A percentile compares a stretch with the other conserved stretches of the same genome.
Evolutionary conservation across 192 early-diverging fungal genomes (phyloP).

Genomic region (Coemansia reversa): DNA sequence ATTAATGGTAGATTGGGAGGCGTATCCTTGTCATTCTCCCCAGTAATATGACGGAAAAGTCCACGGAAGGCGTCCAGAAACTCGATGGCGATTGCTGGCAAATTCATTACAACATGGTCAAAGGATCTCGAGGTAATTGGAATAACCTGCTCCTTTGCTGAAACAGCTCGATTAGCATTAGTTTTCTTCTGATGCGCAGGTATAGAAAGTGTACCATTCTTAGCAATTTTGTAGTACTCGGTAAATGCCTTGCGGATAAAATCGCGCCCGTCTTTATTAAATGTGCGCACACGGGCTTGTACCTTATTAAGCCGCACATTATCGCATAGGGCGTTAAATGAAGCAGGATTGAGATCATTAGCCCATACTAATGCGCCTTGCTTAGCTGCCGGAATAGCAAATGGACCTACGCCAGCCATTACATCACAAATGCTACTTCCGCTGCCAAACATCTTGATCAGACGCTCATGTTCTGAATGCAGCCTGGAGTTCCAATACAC

Average conservation of each 20-base stretch:
- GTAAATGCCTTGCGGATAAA: conserved; percentile 80
- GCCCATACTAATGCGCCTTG: conserved; percentile 84
- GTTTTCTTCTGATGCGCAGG: conserved; percentile 14
- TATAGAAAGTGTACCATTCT: conserved; percentile 10
- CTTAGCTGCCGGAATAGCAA: conserved; percentile 90
- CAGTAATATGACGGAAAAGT: conserved; percentile 57
- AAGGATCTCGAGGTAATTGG: conserved; percentile 58
- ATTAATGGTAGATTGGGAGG: conserved; percentile 72
- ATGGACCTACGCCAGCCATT: conserved; percentile 97
- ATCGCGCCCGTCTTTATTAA: conserved; percentile 87
- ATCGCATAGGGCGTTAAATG: conserved; percentile 73
- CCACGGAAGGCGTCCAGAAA: conserved; percentile 95
- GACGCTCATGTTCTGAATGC: conserved; percentile 89
- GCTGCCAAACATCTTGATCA: conserved; percentile 73
- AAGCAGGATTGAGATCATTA: conserved; percentile 95
- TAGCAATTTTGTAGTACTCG: conserved; percentile 55
- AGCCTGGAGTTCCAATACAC: conserved; percentile 99
- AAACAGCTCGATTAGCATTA: conserved; percentile 14
- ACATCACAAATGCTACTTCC: conserved; percentile 87
- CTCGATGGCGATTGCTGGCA: conserved; percentile 94
- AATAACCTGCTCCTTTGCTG: conserved; percentile 18
- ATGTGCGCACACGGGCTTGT: conserved; percentile 63
- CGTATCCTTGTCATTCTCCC: conserved; percentile 20
- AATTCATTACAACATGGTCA: conserved; percentile 98
- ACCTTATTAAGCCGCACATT: conserved; percentile 91